Conservation (phyloP, 2,329 filamentous ascomycete genomes). For the Aspergillus ruber region DNA sequence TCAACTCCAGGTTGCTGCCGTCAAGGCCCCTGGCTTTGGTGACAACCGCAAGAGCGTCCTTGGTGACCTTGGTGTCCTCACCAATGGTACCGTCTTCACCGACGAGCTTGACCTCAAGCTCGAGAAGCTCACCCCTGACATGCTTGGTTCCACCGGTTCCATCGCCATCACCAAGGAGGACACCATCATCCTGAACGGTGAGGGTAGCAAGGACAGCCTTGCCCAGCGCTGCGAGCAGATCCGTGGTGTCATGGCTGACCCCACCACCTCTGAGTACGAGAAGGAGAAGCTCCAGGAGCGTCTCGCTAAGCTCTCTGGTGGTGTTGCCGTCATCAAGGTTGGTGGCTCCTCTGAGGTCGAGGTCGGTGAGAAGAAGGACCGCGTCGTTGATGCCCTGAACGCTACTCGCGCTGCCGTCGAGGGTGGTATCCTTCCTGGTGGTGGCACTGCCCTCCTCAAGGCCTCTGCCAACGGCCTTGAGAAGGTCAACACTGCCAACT, state of each 20-base stretch:
- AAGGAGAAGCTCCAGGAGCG: conserved; percentile 99
- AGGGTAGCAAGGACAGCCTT: conserved; percentile 89
- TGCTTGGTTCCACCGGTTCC: conserved; percentile 93
- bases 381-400: conserved; percentile 96
- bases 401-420: conserved; percentile 96
- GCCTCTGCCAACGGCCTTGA: conserved; percentile 82
- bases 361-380: conserved; percentile 99
- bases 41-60: conserved; percentile 99
- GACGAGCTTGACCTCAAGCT: conserved; percentile 99
- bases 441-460: conserved; percentile 97
- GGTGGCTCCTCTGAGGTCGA: conserved; percentile 96
- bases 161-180: conserved; percentile 99
- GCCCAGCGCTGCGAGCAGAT: conserved; percentile 98
- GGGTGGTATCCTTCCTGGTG: conserved; percentile 97
- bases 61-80: conserved; percentile 89
- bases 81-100: conserved; percentile 94
- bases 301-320: conserved; percentile 96
- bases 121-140: conserved; percentile 91
- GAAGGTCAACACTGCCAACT: conserved; percentile 83
- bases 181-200: conserved; percentile 95
- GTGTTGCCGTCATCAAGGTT: conserved; percentile 99
- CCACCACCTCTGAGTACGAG: conserved; percentile 95
- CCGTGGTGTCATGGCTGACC: conserved; percentile 89
- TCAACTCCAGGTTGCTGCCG: conserved; percentile 94
- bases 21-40: conserved; percentile 98